A percentile compares a stretch with the other conserved stretches of the same genome.
Evolutionary conservation across 1,139 yeast genomes (phyloP).

Genomic region (Nematodospora anomalae): DNA sequence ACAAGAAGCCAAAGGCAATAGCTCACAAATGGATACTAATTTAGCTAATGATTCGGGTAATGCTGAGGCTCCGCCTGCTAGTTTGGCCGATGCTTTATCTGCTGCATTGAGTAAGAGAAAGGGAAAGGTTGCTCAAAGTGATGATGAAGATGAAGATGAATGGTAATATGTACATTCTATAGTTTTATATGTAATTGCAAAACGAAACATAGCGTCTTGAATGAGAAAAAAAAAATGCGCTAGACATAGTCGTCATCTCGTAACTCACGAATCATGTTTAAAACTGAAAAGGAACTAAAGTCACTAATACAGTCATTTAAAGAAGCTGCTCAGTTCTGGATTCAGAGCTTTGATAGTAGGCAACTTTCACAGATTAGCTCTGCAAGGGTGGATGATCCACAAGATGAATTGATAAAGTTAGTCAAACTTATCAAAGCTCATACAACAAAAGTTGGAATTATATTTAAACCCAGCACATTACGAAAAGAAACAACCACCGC

Average conservation of each 20-base stretch:
- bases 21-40: slow-evolving; percentile 19
- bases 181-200: slow-evolving; percentile 4
- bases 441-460: slow-evolving; percentile 74
- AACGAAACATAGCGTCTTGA: neutral
- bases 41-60: slow-evolving; percentile 33
- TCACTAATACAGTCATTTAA: slow-evolving; percentile 31
- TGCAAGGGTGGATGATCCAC: slow-evolving; percentile 44
- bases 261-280: neutral
- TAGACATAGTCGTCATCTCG: too few relatives aligned
- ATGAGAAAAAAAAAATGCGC: slow-evolving; percentile 1
- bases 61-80: slow-evolving; percentile 49
- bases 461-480: slow-evolving; percentile 61
- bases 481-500: slow-evolving; percentile 46
- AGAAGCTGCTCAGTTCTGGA: slow-evolving; percentile 40
- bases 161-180: slow-evolving; percentile 28
- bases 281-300: slow-evolving; percentile 23
- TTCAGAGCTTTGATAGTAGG: slow-evolving; percentile 16
- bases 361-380: slow-evolving; percentile 23
- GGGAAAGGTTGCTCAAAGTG: slow-evolving; percentile 78
- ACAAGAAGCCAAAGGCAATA: slow-evolving; percentile 70
- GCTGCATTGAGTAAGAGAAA: slow-evolving; percentile 83
- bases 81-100: slow-evolving; percentile 83
- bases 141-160: slow-evolving; percentile 72
- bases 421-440: slow-evolving; percentile 69
- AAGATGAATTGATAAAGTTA: slow-evolving; percentile 59